Evolutionary conservation across 106 monocot species (phyloP), one percentile per base, ranked within the genome.

Genomic region (Dactylorhiza incarnata): DNA sequence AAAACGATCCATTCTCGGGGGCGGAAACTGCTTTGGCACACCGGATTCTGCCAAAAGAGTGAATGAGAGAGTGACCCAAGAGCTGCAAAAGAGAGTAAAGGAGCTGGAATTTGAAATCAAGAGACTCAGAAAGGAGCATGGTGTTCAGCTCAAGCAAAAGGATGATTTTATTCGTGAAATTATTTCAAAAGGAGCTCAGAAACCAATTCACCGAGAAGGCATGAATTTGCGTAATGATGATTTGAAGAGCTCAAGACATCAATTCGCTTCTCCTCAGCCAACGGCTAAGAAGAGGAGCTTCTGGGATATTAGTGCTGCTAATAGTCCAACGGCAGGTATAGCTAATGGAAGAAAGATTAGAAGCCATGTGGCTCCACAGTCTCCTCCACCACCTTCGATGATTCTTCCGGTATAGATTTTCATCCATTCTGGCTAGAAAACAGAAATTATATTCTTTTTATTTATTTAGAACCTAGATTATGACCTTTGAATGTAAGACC

Each of bases 211-310:
- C 44, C 68, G 63, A 12, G 69, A 47, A 67, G 53, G 19, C 48
- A 69, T 66, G 14, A 81, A 9, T 49, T 16, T 43, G 22, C 19
- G 7, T 77, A 49, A 17, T 75, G 66, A 16, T 1, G 86, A 86
- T 51, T 53, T 90, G 74, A 92, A 77, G 84, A 87, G 89, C 67
- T 86, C 89, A 6, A 78, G 75, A 19, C 82, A 86, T 48, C 79
- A 89, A 25, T 85, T 93, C 75, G n/a, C 54, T 24, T 96, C 95
- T 4, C 95, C 92, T 5, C 75, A 56, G 17, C 82, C 81, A 9
- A 68, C 84, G 0, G 82, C 82, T 1, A 97, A 91, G 91, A 97
- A 97, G 73, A 77, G 96, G 49, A 97, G 86, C 74, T 97, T 93
- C 78, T 97, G 93, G 93, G 96, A 93, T 58, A 97, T 87, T 54